These are phyloP conservation scores for Dovyalis caffra DNA, from an alignment of 345 rosid genomes.

Conservation along the genomic window DNA sequence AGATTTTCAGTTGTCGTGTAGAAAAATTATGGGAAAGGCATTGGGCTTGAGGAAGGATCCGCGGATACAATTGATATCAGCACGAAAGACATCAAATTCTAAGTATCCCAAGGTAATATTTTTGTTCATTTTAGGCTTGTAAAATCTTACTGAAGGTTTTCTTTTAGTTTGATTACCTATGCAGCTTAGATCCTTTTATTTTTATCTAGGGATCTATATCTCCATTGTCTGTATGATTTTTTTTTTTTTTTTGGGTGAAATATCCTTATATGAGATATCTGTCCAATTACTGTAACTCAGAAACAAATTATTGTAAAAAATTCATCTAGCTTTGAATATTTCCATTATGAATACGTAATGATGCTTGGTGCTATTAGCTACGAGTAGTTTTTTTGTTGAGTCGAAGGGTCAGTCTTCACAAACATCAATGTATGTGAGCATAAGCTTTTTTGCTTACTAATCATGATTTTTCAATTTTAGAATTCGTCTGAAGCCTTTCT, in stretches of 20 bases:
- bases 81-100: conserved; percentile 31
- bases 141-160: not conserved
- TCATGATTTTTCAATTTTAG: not conserved
- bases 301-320: not conserved
- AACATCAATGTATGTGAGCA: not conserved
- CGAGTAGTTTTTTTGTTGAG: no score
- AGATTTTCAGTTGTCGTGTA: conserved; percentile 75
- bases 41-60: conserved; percentile 73
- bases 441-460: not conserved
- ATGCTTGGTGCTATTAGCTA: no score
- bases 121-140: not conserved
- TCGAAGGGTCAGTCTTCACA: no score
- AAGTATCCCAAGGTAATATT: conserved; percentile 55
- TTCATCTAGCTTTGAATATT: not conserved
- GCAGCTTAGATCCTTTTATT: no score
- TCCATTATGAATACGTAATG: no score
- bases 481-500: not conserved
- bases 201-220: no score
- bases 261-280: not conserved
- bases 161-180: not conserved
- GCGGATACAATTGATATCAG: conserved; percentile 64
- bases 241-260: no score
- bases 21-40: conserved; percentile 55
- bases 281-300: not conserved
- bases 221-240: no score